Evolutionary conservation across 164 flowering plant genomes (phyloP).

Genomic region (Annona cherimola): DNA sequence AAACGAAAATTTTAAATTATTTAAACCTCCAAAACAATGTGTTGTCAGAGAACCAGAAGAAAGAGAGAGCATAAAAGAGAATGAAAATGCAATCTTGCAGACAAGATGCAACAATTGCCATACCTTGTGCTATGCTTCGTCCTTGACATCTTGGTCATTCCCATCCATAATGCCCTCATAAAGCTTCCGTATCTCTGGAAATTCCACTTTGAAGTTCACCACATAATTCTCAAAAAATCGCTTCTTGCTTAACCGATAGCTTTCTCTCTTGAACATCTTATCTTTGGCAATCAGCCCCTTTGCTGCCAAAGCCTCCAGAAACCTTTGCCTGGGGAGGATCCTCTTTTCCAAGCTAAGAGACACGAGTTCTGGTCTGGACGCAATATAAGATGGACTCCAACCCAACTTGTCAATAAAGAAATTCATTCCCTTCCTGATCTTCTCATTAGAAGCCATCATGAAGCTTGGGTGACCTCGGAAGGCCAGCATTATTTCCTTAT

Average conservation of each 20-base stretch:
- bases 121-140: not conserved
- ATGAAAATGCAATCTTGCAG: too few species aligned
- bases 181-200: constrained; percentile 10
- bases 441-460: not conserved
- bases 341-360: not conserved
- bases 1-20: too few species aligned
- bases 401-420: not conserved
- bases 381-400: not conserved
- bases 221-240: constrained; percentile 11
- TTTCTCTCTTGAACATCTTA: too few species aligned
- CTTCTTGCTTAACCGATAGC: constrained; percentile 6
- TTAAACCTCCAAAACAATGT: too few species aligned
- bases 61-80: too few species aligned
- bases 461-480: not conserved
- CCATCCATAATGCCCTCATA: not conserved
- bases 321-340: not conserved
- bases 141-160: not conserved
- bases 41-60: too few species aligned
- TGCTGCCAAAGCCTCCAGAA: not conserved
- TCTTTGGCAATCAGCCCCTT: not conserved
- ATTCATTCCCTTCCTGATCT: not conserved
- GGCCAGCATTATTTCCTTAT: not conserved
- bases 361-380: not conserved
- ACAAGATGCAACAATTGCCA: not conserved
- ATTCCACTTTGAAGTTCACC: not conserved